Evolutionary conservation across 768 basidiomycete genomes (phyloP).

Genomic region (Collybia sp.): DNA sequence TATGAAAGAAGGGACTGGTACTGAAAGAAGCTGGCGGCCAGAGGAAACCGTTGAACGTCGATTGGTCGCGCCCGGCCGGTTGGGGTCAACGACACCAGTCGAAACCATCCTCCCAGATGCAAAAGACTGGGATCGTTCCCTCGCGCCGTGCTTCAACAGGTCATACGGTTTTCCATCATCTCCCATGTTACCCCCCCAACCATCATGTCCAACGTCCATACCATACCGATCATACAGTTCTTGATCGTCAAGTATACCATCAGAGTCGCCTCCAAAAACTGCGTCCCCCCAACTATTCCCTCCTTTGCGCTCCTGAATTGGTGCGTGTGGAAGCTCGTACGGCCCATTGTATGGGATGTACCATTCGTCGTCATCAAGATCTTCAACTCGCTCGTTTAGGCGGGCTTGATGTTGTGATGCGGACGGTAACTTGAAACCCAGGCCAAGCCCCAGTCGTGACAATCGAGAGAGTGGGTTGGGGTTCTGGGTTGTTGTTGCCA

Average conservation of each 20-base stretch:
- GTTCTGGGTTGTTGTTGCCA: background rate
- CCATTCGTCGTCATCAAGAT: conserved; percentile 55
- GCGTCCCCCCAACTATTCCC: conserved; percentile 41
- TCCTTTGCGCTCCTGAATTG: conserved; percentile 20
- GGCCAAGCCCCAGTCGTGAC: conserved; percentile 20
- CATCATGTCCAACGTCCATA: conserved; percentile 5
- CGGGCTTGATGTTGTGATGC: conserved; percentile 4
- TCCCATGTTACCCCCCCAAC: conserved; percentile 10
- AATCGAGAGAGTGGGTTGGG: conserved; percentile 28
- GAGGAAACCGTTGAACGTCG: conserved; percentile 32
- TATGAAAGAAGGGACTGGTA: conserved; percentile 35
- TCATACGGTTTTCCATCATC: conserved; percentile 14
- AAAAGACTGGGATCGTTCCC: conserved; percentile 34
- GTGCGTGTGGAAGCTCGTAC: conserved; percentile 38
- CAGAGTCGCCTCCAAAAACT: conserved; percentile 21
- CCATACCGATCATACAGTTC: conserved; percentile 25
- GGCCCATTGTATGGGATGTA: conserved; percentile 66
- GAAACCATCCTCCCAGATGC: conserved; percentile 36
- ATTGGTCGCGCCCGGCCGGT: conserved; percentile 22
- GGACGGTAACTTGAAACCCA: conserved; percentile 7
- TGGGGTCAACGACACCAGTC: conserved; percentile 32
- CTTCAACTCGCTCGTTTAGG: conserved; percentile 9
- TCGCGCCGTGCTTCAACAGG: conserved; percentile 18
- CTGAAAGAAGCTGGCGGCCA: no score
- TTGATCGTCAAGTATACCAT: conserved; percentile 19